These are phyloP conservation scores for Hyphodiscus hymeniophilus DNA, from an alignment of 495 filamentous ascomycete genomes.

Conservation along the genomic window DNA sequence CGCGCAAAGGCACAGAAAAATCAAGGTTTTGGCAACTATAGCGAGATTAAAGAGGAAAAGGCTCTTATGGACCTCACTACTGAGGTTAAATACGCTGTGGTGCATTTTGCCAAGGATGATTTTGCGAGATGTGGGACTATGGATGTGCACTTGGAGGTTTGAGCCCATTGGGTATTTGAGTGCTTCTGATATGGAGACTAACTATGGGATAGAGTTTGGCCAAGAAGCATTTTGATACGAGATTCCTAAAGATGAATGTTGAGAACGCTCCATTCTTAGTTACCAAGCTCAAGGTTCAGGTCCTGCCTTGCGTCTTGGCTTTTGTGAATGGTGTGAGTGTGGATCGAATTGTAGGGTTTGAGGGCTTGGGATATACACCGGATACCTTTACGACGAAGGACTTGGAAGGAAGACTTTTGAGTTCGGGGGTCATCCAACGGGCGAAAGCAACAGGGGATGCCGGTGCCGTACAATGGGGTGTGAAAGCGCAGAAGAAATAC, in stretches of 20 bases:
- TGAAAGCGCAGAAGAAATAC: slow-evolving; percentile 28
- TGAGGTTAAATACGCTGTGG: slow-evolving; percentile 48
- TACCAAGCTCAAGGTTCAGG: slow-evolving; percentile 57
- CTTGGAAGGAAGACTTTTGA: slow-evolving; percentile 56
- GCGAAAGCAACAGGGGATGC: slow-evolving; percentile 41
- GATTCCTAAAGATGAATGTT: slow-evolving; percentile 62
- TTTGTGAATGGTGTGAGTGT: slow-evolving; percentile 61
- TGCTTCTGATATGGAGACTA: slow-evolving; percentile 1
- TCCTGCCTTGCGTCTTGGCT: slow-evolving; percentile 68
- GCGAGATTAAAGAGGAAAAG: slow-evolving; percentile 56
- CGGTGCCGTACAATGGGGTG: slow-evolving; percentile 25
- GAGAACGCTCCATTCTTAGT: slow-evolving; percentile 68
- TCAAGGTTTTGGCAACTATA: slow-evolving; percentile 40
- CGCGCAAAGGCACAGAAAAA: slow-evolving; percentile 29
- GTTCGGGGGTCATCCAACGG: slow-evolving; percentile 48
- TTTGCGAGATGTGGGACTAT: slow-evolving; percentile 66
- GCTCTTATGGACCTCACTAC: slow-evolving; percentile 63
- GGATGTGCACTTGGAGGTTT: slow-evolving; percentile 51
- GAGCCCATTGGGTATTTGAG: not conserved
- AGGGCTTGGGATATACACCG: slow-evolving; percentile 51
- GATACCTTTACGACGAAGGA: slow-evolving; percentile 55
- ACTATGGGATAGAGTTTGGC: slow-evolving; percentile 38
- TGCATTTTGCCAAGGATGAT: slow-evolving; percentile 71
- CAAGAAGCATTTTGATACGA: slow-evolving; percentile 55
- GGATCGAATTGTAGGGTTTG: slow-evolving; percentile 68